Conservation (phyloP, 495 filamentous ascomycete species). For the Penicillium samsonianum region DNA sequence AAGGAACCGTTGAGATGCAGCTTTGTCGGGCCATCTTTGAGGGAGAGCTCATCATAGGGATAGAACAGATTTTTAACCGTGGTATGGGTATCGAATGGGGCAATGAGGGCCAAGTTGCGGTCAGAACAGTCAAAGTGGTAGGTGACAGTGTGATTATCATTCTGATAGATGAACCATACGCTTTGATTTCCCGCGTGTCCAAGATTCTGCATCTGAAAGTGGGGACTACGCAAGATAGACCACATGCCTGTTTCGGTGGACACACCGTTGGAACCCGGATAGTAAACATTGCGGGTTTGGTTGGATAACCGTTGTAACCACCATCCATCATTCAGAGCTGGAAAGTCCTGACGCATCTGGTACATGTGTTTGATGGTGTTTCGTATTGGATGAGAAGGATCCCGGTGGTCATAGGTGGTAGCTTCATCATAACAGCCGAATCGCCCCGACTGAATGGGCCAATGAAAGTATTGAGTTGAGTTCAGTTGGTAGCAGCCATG, state of each 20-base stretch:
- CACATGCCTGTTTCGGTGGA: conserved; percentile 68
- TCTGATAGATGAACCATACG: conserved; percentile 69
- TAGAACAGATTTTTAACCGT: conserved; percentile 67
- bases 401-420: conserved; percentile 67
- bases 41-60: conserved; percentile 57
- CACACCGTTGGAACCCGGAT: conserved; percentile 54
- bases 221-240: conserved; percentile 58
- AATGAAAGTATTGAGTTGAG: conserved; percentile 58
- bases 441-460: conserved; percentile 57
- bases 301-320: conserved; percentile 60
- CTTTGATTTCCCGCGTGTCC: conserved; percentile 50
- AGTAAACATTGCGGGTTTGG: conserved; percentile 52
- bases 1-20: conserved; percentile 48
- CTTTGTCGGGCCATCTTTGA: conserved; percentile 41
- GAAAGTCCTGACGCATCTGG: conserved; percentile 57
- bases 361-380: conserved; percentile 71
- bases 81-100: conserved; percentile 57
- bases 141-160: conserved; percentile 55
- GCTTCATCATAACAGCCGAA: conserved; percentile 60
- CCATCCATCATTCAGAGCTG: conserved; percentile 66
- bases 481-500: conserved; percentile 67
- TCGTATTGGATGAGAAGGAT: conserved; percentile 65
- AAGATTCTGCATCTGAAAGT: conserved; percentile 54
- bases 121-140: conserved; percentile 63
- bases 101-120: conserved; percentile 50